These are phyloP conservation scores for Solanum raphanifolium DNA, from an alignment of 257 asterid genomes.

Conservation along the genomic window DNA sequence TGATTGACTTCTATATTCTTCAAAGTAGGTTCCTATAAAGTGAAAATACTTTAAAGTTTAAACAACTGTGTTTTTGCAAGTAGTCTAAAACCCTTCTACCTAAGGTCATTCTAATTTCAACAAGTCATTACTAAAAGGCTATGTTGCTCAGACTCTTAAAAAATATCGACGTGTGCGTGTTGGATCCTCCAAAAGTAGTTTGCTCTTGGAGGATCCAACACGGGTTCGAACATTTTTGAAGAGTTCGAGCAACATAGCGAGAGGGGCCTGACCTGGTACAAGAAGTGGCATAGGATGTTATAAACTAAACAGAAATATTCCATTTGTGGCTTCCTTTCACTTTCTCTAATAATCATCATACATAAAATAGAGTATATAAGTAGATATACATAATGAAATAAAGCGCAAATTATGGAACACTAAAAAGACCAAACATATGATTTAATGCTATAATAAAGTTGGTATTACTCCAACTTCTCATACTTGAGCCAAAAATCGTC, in stretches of 20 bases:
- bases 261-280: background rate
- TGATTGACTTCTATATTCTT: background rate
- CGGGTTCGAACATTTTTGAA: background rate
- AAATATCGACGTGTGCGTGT: background rate
- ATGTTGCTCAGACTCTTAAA: background rate
- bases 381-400: background rate
- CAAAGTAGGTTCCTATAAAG: background rate
- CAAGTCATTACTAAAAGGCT: background rate
- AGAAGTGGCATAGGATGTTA: background rate
- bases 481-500: background rate
- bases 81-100: background rate
- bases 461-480: background rate
- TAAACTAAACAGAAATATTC: background rate
- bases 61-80: background rate
- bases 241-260: background rate
- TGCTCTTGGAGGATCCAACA: background rate
- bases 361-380: background rate
- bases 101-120: background rate
- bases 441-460: background rate
- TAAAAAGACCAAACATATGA: background rate
- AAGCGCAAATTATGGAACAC: background rate
- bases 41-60: background rate
- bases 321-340: background rate
- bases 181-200: background rate
- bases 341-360: background rate